Evolutionary conservation across 345 rosid species (phyloP).

Genomic region (Salix koriyanagi): DNA sequence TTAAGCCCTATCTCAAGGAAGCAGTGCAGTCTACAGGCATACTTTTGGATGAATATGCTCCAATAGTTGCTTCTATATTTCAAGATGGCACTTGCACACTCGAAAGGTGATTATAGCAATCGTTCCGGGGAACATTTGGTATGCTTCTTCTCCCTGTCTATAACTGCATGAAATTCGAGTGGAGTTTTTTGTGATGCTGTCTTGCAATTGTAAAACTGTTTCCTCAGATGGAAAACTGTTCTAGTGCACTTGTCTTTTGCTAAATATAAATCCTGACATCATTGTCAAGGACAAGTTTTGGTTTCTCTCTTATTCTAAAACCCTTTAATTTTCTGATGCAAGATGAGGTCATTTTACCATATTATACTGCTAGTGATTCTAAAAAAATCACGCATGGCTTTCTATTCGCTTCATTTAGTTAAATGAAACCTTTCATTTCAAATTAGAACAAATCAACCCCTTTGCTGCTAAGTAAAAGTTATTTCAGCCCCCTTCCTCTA

Average conservation of each 20-base stretch:
- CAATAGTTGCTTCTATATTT: slow-evolving; percentile 49
- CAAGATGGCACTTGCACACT: slow-evolving; percentile 24
- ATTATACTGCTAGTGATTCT: not conserved
- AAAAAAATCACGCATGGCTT: not conserved
- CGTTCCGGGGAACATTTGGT: slow-evolving; percentile 44
- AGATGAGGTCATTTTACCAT: not conserved
- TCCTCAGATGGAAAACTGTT: not conserved
- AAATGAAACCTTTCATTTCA: not conserved
- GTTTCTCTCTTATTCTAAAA: not conserved
- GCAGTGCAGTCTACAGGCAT: slow-evolving; percentile 39
- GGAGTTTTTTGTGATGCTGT: not conserved
- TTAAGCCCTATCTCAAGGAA: slow-evolving; percentile 51
- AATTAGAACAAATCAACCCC: not conserved
- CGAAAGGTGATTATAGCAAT: slow-evolving; percentile 21
- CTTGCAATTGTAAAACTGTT: not conserved
- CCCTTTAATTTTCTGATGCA: not conserved
- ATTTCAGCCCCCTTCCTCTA: not conserved
- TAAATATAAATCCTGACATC: not conserved
- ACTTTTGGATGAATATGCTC: slow-evolving; percentile 53
- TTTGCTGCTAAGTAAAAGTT: not conserved
- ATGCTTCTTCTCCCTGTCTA: slow-evolving; percentile 18
- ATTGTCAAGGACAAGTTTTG: not conserved
- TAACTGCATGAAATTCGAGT: not conserved
- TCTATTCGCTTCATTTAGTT: not conserved
- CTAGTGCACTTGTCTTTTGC: not conserved